phyloP scores from a whole-genome alignment of 1,284 basidiomycete species.

The Malassezia sp. region DNA sequence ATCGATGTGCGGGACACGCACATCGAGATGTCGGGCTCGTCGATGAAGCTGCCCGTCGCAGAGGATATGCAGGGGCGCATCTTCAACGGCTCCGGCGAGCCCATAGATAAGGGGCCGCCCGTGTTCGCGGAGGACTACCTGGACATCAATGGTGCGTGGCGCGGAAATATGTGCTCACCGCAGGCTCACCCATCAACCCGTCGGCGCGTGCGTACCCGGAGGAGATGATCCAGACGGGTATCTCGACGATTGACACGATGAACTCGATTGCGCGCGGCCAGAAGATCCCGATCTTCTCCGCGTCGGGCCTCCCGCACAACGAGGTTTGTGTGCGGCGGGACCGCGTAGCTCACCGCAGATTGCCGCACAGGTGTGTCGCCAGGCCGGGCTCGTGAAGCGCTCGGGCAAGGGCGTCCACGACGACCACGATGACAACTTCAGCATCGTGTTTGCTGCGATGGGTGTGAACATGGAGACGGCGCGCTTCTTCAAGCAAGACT shows the following conservation, averaged over 20 bases:
- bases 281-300: constrained; percentile 99
- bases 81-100: constrained; percentile 96
- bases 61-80: constrained; percentile 99
- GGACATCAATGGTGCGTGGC: constrained; percentile 99
- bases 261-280: constrained; percentile 99
- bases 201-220: constrained; percentile 99
- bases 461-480: constrained; percentile 99
- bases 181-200: constrained; percentile 97
- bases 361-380: constrained; percentile 98
- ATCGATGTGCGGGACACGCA: constrained; percentile 95
- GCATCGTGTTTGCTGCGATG: constrained; percentile 98
- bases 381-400: constrained; percentile 84
- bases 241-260: constrained; percentile 61
- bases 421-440: constrained; percentile 99
- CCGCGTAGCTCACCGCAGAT: too few species aligned
- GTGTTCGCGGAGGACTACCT: constrained; percentile 99
- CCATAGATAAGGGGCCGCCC: constrained; percentile 95
- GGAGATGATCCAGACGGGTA: constrained; percentile 99
- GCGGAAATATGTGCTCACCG: constrained; percentile 98
- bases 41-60: constrained; percentile 98
- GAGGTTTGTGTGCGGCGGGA: too few species aligned
- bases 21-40: constrained; percentile 93
- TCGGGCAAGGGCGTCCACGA: constrained; percentile 74
- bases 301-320: constrained; percentile 96
- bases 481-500: constrained; percentile 99